A percentile compares a stretch with the other conserved stretches of the same genome.
Conservation (phyloP, 371 early-diverging fungal genomes). For the Circinella minor region DNA sequence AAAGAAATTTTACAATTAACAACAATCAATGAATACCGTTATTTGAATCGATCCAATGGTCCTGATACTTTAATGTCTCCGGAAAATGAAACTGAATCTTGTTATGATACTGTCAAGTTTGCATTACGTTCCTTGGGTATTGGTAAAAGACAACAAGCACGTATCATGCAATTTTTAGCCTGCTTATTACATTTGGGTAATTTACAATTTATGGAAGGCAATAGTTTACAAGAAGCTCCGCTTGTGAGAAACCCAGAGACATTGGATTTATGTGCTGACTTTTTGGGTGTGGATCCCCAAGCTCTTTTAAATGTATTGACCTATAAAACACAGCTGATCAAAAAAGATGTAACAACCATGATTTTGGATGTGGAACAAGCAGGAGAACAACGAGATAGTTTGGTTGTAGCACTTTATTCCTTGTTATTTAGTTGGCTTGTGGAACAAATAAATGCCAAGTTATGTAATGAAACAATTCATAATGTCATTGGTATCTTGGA, state of each 20-base stretch:
- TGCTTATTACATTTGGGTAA: slow-evolving; percentile 90
- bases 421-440: slow-evolving; percentile 89
- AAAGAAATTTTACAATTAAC: slow-evolving; percentile 37
- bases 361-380: slow-evolving; percentile 81
- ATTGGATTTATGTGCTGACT: slow-evolving; percentile 79
- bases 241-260: slow-evolving; percentile 70
- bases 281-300: slow-evolving; percentile 83
- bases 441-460: slow-evolving; percentile 85
- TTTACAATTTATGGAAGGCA: slow-evolving; percentile 72
- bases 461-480: slow-evolving; percentile 64
- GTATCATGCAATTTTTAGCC: slow-evolving; percentile 82
- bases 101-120: slow-evolving; percentile 67
- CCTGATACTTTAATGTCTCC: slow-evolving; percentile 10
- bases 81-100: slow-evolving; percentile 54
- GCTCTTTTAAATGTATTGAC: slow-evolving; percentile 84
- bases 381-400: slow-evolving; percentile 73
- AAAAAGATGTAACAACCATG: slow-evolving; percentile 84
- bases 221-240: slow-evolving; percentile 66
- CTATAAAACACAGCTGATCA: slow-evolving; percentile 79
- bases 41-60: slow-evolving; percentile 15
- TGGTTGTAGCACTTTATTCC: slow-evolving; percentile 81
- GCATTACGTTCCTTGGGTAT: slow-evolving; percentile 83
- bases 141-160: slow-evolving; percentile 75
- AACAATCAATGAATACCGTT: slow-evolving; percentile 31
- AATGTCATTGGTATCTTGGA: slow-evolving; percentile 83